Conservation (phyloP, 805 yeast genomes). For the Saturnispora sanitii region DNA sequence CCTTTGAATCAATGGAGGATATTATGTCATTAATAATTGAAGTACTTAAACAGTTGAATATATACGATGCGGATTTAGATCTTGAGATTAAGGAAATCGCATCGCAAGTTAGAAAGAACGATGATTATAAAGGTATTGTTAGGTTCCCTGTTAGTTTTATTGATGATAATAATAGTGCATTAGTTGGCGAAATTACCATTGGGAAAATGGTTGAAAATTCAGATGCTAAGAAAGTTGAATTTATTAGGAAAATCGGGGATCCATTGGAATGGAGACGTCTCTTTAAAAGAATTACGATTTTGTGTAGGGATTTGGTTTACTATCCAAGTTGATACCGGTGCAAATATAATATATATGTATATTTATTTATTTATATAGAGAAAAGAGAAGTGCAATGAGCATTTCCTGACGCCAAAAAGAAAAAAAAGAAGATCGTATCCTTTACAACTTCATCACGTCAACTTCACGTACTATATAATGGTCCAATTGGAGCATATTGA, state of each 20-base stretch:
- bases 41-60: conserved; percentile 35
- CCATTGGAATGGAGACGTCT: conserved; percentile 67
- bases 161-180: conserved; percentile 36
- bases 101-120: conserved; percentile 21
- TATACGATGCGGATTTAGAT: conserved; percentile 18
- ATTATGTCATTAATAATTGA: conserved; percentile 33
- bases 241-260: conserved; percentile 50
- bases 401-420: background rate
- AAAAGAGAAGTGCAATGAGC: background rate
- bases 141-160: conserved; percentile 32
- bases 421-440: no score
- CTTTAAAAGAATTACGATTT: conserved; percentile 45
- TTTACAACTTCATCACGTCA: background rate
- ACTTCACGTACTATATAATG: conserved; percentile 18
- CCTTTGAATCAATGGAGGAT: conserved; percentile 33
- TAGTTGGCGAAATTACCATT: conserved; percentile 40
- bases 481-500: conserved; percentile 34
- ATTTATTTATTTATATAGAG: no score
- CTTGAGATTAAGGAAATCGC: conserved; percentile 17
- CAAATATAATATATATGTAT: background rate
- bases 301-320: conserved; percentile 49
- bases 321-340: conserved; percentile 5
- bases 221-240: conserved; percentile 39
- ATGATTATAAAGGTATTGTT: conserved; percentile 23
- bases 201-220: conserved; percentile 29